phyloP scores from a whole-genome alignment of 2,329 filamentous ascomycete genomes.

The Aspergillus brasiliensis region DNA sequence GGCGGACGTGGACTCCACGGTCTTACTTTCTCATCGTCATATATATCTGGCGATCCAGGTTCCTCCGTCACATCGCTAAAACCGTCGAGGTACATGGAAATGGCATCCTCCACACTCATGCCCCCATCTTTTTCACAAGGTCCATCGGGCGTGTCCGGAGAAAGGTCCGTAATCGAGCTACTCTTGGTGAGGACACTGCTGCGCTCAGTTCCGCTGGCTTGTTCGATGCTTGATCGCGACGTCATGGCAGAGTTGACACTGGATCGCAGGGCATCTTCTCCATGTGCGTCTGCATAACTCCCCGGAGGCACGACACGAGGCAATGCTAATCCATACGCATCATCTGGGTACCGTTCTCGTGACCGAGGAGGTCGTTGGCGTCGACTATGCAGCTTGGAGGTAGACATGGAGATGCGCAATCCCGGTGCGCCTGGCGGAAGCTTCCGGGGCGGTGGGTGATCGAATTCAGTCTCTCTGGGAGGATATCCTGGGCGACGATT shows the following conservation, averaged over 20 bases:
- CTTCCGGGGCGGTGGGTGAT: slow-evolving; percentile 29
- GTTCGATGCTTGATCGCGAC: slow-evolving; percentile 59
- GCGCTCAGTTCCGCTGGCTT: slow-evolving; percentile 69
- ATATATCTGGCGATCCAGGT: slow-evolving; percentile 35
- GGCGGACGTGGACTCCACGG: slow-evolving; percentile 32
- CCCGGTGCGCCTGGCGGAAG: slow-evolving; percentile 29
- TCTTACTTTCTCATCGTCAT: slow-evolving; percentile 34
- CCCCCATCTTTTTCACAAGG: slow-evolving; percentile 57
- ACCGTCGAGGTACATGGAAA: slow-evolving; percentile 62
- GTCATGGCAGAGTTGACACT: slow-evolving; percentile 65
- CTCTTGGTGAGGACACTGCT: slow-evolving; percentile 80
- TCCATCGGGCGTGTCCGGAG: slow-evolving; percentile 65
- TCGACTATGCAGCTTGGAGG: slow-evolving; percentile 33
- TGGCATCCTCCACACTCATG: slow-evolving; percentile 63
- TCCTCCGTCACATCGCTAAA: slow-evolving; percentile 52
- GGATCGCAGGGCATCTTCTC: slow-evolving; percentile 48
- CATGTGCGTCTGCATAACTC: slow-evolving; percentile 26
- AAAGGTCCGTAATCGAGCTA: slow-evolving; percentile 69
- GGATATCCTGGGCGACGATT: slow-evolving; percentile 22
- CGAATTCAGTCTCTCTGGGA: slow-evolving; percentile 25
- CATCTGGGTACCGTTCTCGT: slow-evolving; percentile 29
- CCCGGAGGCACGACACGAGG: slow-evolving; percentile 33
- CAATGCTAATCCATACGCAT: slow-evolving; percentile 29
- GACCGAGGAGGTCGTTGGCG: slow-evolving; percentile 29
- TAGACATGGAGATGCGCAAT: slow-evolving; percentile 42